A percentile compares a stretch with the other conserved stretches of the same genome.
These are phyloP conservation scores for Isabelozyma gotoi DNA, from an alignment of 805 yeast species.

Conservation along the genomic window DNA sequence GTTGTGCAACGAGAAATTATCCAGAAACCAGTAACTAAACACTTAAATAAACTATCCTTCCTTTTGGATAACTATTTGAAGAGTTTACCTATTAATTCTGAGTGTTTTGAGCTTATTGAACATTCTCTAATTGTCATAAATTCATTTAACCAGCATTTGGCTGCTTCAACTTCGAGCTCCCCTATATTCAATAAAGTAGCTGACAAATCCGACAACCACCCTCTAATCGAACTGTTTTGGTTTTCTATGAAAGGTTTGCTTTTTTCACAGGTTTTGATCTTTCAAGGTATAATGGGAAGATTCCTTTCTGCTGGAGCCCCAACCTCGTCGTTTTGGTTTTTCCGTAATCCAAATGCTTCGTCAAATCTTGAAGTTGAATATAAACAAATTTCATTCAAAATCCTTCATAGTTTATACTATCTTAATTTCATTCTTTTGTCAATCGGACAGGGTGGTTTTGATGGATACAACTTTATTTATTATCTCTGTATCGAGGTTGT, in stretches of 20 bases:
- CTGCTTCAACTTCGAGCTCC: slow-evolving; percentile 9
- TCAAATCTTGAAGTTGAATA: slow-evolving; percentile 22
- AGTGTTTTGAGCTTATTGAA: slow-evolving; percentile 16
- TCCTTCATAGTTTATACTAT: slow-evolving; percentile 43
- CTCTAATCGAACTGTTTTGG: slow-evolving; percentile 30
- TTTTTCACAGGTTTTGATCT: slow-evolving; percentile 49
- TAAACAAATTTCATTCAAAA: slow-evolving; percentile 22
- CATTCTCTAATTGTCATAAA: slow-evolving; percentile 21
- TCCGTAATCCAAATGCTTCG: slow-evolving; percentile 5
- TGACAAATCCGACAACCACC: slow-evolving; percentile 1
- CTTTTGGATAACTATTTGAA: slow-evolving; percentile 38
- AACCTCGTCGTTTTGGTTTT: slow-evolving; percentile 1
- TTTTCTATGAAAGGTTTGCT: slow-evolving; percentile 37
- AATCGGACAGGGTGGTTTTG: slow-evolving; percentile 66
- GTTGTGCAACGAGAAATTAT: slow-evolving; percentile 10
- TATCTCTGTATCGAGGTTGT: slow-evolving; percentile 44
- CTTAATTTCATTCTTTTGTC: slow-evolving; percentile 48
- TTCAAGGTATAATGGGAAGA: slow-evolving; percentile 47
- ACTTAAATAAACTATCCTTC: slow-evolving; percentile 48
- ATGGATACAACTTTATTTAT: slow-evolving; percentile 60
- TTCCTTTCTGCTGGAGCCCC: slow-evolving; percentile 19
- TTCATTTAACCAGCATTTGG: slow-evolving; percentile 25
- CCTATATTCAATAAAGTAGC: slow-evolving; percentile 12
- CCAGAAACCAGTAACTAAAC: slow-evolving; percentile 45
- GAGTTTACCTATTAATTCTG: slow-evolving; percentile 9